Evolutionary conservation across 768 basidiomycete species (phyloP), one percentile per base, ranked within the genome.

Genomic region (Russula abietina): DNA sequence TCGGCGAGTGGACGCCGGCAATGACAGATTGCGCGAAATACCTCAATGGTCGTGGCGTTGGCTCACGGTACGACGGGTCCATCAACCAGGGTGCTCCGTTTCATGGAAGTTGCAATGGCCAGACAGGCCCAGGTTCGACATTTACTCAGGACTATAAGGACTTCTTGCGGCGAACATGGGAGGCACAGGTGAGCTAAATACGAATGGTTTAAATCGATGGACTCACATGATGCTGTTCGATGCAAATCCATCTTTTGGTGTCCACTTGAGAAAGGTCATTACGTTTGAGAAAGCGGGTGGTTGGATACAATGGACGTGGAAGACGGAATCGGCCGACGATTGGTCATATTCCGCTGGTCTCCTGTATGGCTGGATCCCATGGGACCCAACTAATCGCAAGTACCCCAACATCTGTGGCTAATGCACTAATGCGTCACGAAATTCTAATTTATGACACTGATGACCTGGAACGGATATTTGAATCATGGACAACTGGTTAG

Each of bases 311-410:
- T 91, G 89, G 90, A 83, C 88, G 1, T 92, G 90, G 90, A 92
- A 92, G 76, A 73, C 89, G 0, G 91, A 93, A 73, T 75, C 75
- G 64, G 87, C 89, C 3, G 90, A 91, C 65, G 94, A 96, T 63
- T 97, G 94, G 94, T 81, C 88, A 0, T 96, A 96, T 76, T 82
- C 89, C 67, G 85, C 88, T 48, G 92, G 92, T 45, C 77, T 95
- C 45, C 72, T 76, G 12, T 80, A 86, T 62, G 93, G 93, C 24
- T 94, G 90, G 91, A 95, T 96, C 71, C 93, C 93, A 14, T 71
- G 77, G 63, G 71, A 80, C 71, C 81, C 84, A 2, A 78, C 79
- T 8, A 38, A 80, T 33, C 71, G 76, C 57, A 68, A 75, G 68
- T 90, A 83, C 73, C 88, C 85, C 19, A 80, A 76, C 66, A 87